These are phyloP conservation scores for Mercurialis annua DNA, from an alignment of 345 rosid species.

Conservation along the genomic window DNA sequence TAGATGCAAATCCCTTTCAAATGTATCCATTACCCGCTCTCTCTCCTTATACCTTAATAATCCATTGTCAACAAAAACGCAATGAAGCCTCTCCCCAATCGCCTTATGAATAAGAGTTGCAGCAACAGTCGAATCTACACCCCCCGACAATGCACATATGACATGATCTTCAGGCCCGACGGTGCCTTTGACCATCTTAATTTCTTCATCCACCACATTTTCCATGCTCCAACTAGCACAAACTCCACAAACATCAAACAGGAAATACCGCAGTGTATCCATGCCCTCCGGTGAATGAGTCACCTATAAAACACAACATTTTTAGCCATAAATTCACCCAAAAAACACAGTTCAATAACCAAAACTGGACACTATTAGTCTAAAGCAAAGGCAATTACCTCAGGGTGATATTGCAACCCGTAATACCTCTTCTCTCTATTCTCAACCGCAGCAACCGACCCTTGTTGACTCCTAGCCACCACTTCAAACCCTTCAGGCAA, in stretches of 20 bases:
- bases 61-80: constrained; percentile 94
- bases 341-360: no score
- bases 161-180: constrained; percentile 81
- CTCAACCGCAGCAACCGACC: constrained; percentile 78
- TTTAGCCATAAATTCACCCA: no score
- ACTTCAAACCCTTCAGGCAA: constrained; percentile 76
- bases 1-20: constrained; percentile 77
- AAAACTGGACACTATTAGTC: no score
- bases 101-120: constrained; percentile 97
- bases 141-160: constrained; percentile 93
- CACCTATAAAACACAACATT: constrained; percentile 44
- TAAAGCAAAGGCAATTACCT: constrained; percentile 43
- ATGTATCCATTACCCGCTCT: constrained; percentile 91
- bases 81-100: constrained; percentile 92
- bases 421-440: constrained; percentile 54
- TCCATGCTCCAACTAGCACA: constrained; percentile 90
- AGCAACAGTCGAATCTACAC: constrained; percentile 98
- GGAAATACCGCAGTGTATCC: constrained; percentile 72
- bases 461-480: constrained; percentile 74
- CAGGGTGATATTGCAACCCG: constrained; percentile 95
- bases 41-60: constrained; percentile 85
- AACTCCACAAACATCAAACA: constrained; percentile 70
- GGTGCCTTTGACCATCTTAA: constrained; percentile 55
- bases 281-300: constrained; percentile 94
- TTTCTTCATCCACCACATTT: constrained; percentile 83